These are phyloP conservation scores for Exophiala bonariae DNA, from an alignment of 2,329 filamentous ascomycete genomes.

Conservation along the genomic window DNA sequence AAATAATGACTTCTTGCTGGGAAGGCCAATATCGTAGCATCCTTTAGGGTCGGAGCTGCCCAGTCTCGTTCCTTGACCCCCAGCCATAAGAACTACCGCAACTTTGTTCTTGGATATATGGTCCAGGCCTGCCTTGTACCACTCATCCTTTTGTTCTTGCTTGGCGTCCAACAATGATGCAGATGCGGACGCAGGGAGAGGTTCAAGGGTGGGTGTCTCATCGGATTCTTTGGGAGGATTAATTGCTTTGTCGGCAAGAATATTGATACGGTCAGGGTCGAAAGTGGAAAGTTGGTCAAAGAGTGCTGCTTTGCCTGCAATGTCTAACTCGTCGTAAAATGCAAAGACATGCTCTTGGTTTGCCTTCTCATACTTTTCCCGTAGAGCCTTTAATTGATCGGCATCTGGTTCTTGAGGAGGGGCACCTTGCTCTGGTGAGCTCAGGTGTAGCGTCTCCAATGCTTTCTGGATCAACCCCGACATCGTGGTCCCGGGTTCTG, in stretches of 20 bases:
- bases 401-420: constrained; percentile 55
- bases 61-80: constrained; percentile 90
- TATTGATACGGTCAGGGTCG: constrained; percentile 84
- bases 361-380: constrained; percentile 71
- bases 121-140: constrained; percentile 73
- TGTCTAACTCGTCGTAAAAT: constrained; percentile 79
- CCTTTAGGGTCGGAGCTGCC: constrained; percentile 96
- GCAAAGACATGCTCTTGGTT: constrained; percentile 80
- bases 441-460: constrained; percentile 48
- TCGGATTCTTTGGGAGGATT: constrained; percentile 67
- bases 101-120: constrained; percentile 69
- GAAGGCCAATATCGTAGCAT: constrained; percentile 93
- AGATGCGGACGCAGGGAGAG: constrained; percentile 79
- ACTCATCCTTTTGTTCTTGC: constrained; percentile 72
- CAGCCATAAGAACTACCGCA: constrained; percentile 92
- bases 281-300: constrained; percentile 80
- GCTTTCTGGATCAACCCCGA: constrained; percentile 50
- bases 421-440: constrained; percentile 34
- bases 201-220: constrained; percentile 64
- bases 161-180: constrained; percentile 92
- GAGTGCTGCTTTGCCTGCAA: constrained; percentile 72
- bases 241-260: constrained; percentile 78
- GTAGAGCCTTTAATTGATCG: constrained; percentile 67
- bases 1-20: constrained; percentile 91
- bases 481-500: constrained; percentile 28